phyloP scores from a whole-genome alignment of 441 rosid genomes.

The Populus trichocarpa region DNA sequence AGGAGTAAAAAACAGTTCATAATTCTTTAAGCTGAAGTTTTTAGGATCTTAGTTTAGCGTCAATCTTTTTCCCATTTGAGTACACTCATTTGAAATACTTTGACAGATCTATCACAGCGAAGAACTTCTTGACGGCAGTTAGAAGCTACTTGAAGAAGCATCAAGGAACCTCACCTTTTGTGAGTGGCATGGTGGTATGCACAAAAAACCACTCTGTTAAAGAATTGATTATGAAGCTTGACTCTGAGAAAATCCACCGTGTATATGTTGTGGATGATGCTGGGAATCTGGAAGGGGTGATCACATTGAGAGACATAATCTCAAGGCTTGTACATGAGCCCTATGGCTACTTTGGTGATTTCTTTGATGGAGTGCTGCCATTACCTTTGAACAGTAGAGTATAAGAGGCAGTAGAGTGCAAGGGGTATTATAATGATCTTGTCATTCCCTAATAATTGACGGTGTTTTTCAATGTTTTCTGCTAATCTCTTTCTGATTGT shows the following conservation, averaged over 20 bases:
- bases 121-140: constrained; percentile 70
- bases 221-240: constrained; percentile 72
- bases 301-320: constrained; percentile 88
- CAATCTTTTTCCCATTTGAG: not conserved
- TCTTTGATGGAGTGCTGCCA: constrained; percentile 89
- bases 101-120: constrained; percentile 79
- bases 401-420: constrained; percentile 64
- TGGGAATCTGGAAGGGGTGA: constrained; percentile 85
- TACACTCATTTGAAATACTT: not conserved
- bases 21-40: not conserved
- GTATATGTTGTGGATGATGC: constrained; percentile 72
- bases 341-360: constrained; percentile 90
- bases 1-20: not conserved
- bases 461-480: constrained; percentile 4
- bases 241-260: constrained; percentile 64
- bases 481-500: constrained; percentile 10
- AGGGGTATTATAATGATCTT: constrained; percentile 11
- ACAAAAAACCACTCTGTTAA: constrained; percentile 52
- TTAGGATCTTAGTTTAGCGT: not conserved
- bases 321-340: constrained; percentile 94
- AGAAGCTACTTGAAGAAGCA: constrained; percentile 59
- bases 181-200: constrained; percentile 74
- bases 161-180: constrained; percentile 45
- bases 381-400: constrained; percentile 75
- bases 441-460: constrained; percentile 8